A percentile compares a stretch with the other conserved stretches of the same genome.
Evolutionary conservation across 768 basidiomycete species (phyloP).

Genomic region (Mycena rosella): DNA sequence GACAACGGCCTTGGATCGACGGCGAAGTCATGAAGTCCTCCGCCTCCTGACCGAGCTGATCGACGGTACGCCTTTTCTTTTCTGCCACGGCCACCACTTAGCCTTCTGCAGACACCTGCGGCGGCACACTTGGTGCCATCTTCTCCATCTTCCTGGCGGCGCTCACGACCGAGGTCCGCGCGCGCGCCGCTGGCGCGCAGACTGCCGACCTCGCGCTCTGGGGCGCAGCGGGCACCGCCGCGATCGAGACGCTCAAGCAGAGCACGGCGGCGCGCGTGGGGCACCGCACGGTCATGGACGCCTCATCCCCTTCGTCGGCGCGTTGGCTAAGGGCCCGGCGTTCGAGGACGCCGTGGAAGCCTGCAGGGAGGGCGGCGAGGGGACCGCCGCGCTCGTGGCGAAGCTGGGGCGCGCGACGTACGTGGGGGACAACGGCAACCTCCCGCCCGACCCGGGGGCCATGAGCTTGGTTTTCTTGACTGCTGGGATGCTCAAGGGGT

Average conservation of each 20-base stretch:
- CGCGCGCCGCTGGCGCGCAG: neutral
- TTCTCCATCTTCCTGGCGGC: conserved; percentile 33
- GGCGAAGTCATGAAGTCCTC: conserved; percentile 23
- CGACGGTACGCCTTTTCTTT: neutral
- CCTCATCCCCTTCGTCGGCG: conserved; percentile 33
- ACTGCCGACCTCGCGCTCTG: conserved; percentile 27
- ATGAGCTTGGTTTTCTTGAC: conserved; percentile 33
- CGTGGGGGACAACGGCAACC: conserved; percentile 25
- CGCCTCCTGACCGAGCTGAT: conserved; percentile 29
- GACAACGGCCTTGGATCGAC: conserved; percentile 34
- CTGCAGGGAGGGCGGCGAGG: conserved; percentile 25
- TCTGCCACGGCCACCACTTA: neutral
- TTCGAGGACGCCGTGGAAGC: conserved; percentile 18
- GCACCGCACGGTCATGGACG: conserved; percentile 34
- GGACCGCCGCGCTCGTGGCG: conserved; percentile 17
- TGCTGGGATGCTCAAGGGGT: conserved; percentile 5
- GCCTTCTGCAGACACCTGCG: conserved; percentile 19
- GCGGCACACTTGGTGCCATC: conserved; percentile 33
- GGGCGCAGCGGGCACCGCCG: conserved; percentile 15
- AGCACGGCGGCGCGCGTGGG: conserved; percentile 30
- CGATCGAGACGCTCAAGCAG: conserved; percentile 23
- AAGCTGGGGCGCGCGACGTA: conserved; percentile 31
- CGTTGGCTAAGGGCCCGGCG: neutral
- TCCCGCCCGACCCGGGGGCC: conserved; percentile 31
- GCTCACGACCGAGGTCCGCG: conserved; percentile 30